Evolutionary conservation across 371 early-diverging fungal species (phyloP), one percentile per base, ranked within the genome.

Genomic region (Rhizopus microsporus): DNA sequence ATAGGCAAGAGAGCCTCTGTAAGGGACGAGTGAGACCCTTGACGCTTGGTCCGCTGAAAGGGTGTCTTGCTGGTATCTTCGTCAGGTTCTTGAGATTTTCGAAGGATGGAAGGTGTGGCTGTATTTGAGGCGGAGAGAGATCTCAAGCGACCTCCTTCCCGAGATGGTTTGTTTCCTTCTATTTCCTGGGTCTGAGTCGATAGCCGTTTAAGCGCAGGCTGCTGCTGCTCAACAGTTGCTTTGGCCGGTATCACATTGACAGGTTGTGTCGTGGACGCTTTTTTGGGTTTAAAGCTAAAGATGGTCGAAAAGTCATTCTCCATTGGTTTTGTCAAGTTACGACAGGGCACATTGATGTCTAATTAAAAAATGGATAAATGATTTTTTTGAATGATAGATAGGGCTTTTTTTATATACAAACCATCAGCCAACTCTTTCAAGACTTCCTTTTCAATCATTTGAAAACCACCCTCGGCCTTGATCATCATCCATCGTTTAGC

Each of bases 341-440:
- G 65, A 17, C 64, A 60, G 10, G 80, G 77, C 8, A 79, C 69
- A 54, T 64, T 62, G 48, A 74, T 76, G 50, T 69, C 70, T 59
- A 59, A 10, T 31, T 16, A 4, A 42, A 42, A 42, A 42, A n/a
- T 42, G 15, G 42, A 12, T n/a, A 2, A n/a, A 42, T n/a, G 5
- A 13, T 42, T 0, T 0, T 1, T 23, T 23, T 23, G 23, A 23
- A 23, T 23, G 23, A 23, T 23, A 23, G 1, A 23, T 44, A 17
- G 7, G 7, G 7, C 1, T 3, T 44, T 4, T 10, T 42, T 9
- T 13, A 42, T 4, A 3, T 40, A 9, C 31, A 47, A 65, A 77
- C 78, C 78, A 67, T 75, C 76, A 6, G 80, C 60, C 44, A 79
- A 47, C 10, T 53, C 37, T 8, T 69, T 59, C 37, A 79, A 48